Percentiles rank a stretch among this genome's conserved stretches.
These are phyloP conservation scores for Beverwykella pulmonaria DNA, from an alignment of 495 filamentous ascomycete genomes.

Conservation along the genomic window DNA sequence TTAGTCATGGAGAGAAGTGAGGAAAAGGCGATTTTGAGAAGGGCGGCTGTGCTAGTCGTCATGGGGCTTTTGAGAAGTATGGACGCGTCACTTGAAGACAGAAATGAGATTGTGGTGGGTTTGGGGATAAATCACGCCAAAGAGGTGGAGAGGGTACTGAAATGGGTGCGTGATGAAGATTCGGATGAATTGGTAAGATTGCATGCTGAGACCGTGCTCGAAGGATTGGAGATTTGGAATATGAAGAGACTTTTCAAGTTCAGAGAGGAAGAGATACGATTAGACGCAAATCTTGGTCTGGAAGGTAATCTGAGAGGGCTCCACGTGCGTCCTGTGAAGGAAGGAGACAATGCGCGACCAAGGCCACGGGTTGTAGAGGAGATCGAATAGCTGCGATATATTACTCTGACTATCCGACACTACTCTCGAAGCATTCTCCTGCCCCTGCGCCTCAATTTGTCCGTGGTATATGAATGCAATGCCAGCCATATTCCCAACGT, in stretches of 20 bases:
- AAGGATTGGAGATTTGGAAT: conserved; percentile 72
- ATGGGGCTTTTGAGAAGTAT: conserved; percentile 68
- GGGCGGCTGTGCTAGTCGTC: conserved; percentile 71
- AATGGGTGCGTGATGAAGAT: conserved; percentile 69
- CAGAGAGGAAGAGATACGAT: conserved; percentile 41
- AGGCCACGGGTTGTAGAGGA: conserved; percentile 54
- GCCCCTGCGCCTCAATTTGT: neutral
- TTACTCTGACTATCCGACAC: neutral
- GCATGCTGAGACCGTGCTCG: conserved; percentile 69
- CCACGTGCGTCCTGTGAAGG: conserved; percentile 20
- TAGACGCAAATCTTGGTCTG: conserved; percentile 38
- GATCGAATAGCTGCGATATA: conserved; percentile 50
- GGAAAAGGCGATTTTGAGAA: conserved; percentile 71
- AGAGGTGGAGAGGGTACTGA: conserved; percentile 64
- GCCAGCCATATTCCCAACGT: no score
- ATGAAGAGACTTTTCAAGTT: conserved; percentile 58
- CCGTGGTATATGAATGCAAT: conserved; percentile 7
- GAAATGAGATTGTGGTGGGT: conserved; percentile 60
- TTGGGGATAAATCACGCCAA: conserved; percentile 64
- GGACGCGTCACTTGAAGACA: conserved; percentile 58
- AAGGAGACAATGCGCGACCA: neutral
- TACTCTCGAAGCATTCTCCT: neutral
- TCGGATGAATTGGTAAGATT: conserved; percentile 72
- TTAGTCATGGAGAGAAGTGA: conserved; percentile 64
- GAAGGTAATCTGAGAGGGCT: conserved; percentile 46